These are phyloP conservation scores for Fusarium irregulare DNA, from an alignment of 2,329 filamentous ascomycete genomes.

Conservation along the genomic window DNA sequence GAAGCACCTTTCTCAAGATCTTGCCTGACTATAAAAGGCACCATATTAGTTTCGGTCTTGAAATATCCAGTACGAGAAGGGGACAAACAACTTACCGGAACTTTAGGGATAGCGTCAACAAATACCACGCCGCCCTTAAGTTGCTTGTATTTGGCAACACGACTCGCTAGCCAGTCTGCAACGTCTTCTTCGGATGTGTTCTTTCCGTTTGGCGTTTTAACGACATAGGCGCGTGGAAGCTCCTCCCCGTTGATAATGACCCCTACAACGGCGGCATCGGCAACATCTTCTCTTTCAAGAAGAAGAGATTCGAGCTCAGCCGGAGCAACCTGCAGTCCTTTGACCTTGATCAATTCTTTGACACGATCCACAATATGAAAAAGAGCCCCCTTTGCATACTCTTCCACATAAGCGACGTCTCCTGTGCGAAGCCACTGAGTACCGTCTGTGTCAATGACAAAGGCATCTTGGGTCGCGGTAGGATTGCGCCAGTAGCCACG, in stretches of 20 bases:
- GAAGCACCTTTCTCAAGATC: constrained; percentile 69
- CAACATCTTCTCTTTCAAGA: constrained; percentile 58
- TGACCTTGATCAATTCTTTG: constrained; percentile 73
- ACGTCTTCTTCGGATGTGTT: constrained; percentile 59
- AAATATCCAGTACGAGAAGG: not conserved
- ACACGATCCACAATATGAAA: constrained; percentile 79
- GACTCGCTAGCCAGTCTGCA: constrained; percentile 70
- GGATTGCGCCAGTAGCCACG: constrained; percentile 81
- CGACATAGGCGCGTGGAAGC: constrained; percentile 71
- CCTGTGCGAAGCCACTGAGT: constrained; percentile 79
- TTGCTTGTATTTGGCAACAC: constrained; percentile 73
- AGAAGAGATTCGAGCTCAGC: constrained; percentile 59
- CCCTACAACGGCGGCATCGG: constrained; percentile 74
- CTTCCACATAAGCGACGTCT: constrained; percentile 75
- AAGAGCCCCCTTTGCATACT: constrained; percentile 62
- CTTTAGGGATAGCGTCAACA: constrained; percentile 70
- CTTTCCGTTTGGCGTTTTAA: constrained; percentile 47
- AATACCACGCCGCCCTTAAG: constrained; percentile 77
- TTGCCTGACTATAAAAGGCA: constrained; percentile 67
- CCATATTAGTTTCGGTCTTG: constrained; percentile 21
- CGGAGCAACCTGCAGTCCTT: constrained; percentile 69
- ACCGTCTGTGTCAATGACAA: constrained; percentile 58
- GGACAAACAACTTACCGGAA: constrained; percentile 58
- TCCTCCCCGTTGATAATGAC: constrained; percentile 67
- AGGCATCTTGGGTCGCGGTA: constrained; percentile 71